Evolutionary conservation across 768 basidiomycete genomes (phyloP).

Genomic region (Glaciozyma antarctica): DNA sequence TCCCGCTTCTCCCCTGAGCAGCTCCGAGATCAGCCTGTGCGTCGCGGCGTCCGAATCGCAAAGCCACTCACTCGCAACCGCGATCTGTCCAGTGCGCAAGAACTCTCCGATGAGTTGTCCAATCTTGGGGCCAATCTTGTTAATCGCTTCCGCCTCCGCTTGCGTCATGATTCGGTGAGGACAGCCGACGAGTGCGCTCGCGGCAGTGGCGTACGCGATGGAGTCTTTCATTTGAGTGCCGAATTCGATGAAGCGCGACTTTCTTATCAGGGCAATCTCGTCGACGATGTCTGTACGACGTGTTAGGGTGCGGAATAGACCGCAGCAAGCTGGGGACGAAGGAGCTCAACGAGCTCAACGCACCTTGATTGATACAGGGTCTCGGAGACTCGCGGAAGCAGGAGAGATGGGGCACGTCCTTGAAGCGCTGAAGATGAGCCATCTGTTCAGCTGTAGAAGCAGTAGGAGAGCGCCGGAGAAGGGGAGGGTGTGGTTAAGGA

Average conservation of each 20-base stretch:
- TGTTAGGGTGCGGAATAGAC: too few relatives aligned
- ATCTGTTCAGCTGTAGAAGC: too few relatives aligned
- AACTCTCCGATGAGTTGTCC: not conserved
- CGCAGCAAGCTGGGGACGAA: too few relatives aligned
- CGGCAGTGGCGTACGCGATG: not conserved
- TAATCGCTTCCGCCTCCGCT: not conserved
- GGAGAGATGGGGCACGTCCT: too few relatives aligned
- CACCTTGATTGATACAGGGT: not conserved
- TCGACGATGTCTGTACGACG: not conserved
- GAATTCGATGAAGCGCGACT: not conserved
- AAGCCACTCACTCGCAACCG: not conserved
- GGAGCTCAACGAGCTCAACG: too few relatives aligned
- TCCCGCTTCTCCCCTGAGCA: too few relatives aligned
- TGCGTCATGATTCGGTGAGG: not conserved
- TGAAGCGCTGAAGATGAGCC: too few relatives aligned
- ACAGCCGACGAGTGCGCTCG: not conserved
- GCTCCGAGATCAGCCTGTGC: not conserved
- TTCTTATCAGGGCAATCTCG: not conserved
- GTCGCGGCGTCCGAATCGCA: not conserved
- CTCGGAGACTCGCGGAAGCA: not conserved
- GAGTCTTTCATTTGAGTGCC: not conserved
- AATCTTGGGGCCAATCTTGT: not conserved
- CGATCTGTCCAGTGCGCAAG: not conserved
- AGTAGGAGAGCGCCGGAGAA: too few relatives aligned
- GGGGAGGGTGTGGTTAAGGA: too few relatives aligned